Evolutionary conservation across 1,139 yeast genomes (phyloP).

Genomic region (Yamadazyma sp.): DNA sequence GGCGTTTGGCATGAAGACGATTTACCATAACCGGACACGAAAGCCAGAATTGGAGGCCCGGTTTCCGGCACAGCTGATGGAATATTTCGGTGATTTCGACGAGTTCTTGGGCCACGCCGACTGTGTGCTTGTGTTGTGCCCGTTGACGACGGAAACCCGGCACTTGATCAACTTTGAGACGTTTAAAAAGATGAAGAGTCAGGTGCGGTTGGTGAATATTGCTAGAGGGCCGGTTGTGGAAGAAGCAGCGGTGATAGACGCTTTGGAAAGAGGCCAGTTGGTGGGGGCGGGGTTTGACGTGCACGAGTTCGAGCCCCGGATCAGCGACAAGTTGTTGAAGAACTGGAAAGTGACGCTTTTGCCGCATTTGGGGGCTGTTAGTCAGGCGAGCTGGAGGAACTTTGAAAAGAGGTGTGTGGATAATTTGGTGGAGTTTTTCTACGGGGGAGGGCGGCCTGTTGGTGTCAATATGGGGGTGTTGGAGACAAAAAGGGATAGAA

Average conservation of each 20-base stretch:
- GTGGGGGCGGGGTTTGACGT: slow-evolving; percentile 43
- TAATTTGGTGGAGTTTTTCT: slow-evolving; percentile 30
- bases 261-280: slow-evolving; percentile 34
- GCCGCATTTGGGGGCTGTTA: slow-evolving; percentile 36
- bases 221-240: slow-evolving; percentile 41
- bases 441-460: slow-evolving; percentile 23
- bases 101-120: slow-evolving; percentile 29
- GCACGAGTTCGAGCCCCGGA: slow-evolving; percentile 39
- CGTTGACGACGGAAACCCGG: slow-evolving; percentile 27
- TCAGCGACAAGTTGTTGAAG: slow-evolving; percentile 23
- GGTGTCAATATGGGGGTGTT: slow-evolving; percentile 19
- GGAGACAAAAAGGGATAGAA: background rate
- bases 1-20: slow-evolving; percentile 34
- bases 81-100: slow-evolving; percentile 23
- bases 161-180: slow-evolving; percentile 28
- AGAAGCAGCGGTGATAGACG: slow-evolving; percentile 35
- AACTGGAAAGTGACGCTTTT: slow-evolving; percentile 32
- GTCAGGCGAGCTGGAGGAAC: slow-evolving; percentile 29
- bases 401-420: slow-evolving; percentile 32
- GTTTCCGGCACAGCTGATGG: slow-evolving; percentile 19
- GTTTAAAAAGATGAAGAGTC: slow-evolving; percentile 30
- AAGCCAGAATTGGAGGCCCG: slow-evolving; percentile 22
- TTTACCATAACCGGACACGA: slow-evolving; percentile 27
- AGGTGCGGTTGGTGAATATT: slow-evolving; percentile 34
- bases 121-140: slow-evolving; percentile 34